A percentile compares a stretch with the other conserved stretches of the same genome.
Conservation (phyloP, 176 grass and related monocot species). For the Lolium multiflorum region DNA sequence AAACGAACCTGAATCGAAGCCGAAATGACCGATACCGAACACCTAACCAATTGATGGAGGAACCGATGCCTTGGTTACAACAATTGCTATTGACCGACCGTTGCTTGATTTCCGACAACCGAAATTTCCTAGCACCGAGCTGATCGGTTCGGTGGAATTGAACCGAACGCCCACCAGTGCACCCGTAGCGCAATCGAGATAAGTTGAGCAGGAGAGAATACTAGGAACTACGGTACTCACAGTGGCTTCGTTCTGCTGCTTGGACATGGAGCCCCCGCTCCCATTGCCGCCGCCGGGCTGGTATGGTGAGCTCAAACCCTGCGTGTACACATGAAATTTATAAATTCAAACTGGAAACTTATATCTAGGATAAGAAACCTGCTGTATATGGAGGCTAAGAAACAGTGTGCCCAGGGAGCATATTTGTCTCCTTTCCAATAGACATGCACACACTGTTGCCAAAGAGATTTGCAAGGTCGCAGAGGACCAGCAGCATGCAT, state of each 20-base stretch:
- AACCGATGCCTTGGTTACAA: too few species aligned
- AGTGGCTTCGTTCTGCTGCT: constrained; percentile 27
- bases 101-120: too few species aligned
- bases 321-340: not conserved
- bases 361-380: not conserved
- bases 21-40: too few species aligned
- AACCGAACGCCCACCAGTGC: too few species aligned
- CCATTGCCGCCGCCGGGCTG: constrained; percentile 45
- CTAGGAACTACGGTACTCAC: constrained; percentile 37
- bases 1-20: too few species aligned
- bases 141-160: too few species aligned
- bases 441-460: constrained; percentile 44
- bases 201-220: not conserved
- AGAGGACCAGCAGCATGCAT: constrained; percentile 44
- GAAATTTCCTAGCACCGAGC: too few species aligned
- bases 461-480: constrained; percentile 50
- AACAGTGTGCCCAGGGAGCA: not conserved
- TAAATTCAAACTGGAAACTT: not conserved
- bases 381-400: not conserved
- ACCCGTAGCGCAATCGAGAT: too few species aligned
- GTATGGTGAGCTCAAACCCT: constrained; percentile 97
- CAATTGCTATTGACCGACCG: too few species aligned
- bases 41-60: too few species aligned
- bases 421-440: constrained; percentile 28
- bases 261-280: constrained; percentile 24